Conservation (phyloP, 2,329 filamentous ascomycete species). For the Penicillium brasilianum region DNA sequence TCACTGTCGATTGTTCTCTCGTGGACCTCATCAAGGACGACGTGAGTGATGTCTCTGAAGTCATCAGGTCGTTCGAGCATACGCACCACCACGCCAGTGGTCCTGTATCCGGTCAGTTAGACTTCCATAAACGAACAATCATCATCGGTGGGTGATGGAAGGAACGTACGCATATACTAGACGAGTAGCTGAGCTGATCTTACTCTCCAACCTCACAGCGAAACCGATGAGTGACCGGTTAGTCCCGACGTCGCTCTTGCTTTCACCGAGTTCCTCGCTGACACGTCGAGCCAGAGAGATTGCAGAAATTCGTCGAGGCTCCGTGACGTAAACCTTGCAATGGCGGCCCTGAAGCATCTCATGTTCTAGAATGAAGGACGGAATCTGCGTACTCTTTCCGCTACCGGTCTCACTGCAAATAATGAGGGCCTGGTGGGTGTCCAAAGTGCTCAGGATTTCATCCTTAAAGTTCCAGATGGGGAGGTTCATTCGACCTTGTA, state of each 20-base stretch:
- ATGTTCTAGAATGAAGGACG: slow-evolving; percentile 88
- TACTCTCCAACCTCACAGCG: slow-evolving; percentile 90
- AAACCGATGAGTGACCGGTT: slow-evolving; percentile 86
- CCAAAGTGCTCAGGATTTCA: slow-evolving; percentile 76
- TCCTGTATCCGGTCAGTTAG: slow-evolving; percentile 36
- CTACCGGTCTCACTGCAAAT: slow-evolving; percentile 96
- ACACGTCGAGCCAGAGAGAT: slow-evolving; percentile 92
- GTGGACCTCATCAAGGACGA: slow-evolving; percentile 97
- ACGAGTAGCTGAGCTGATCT: slow-evolving; percentile 78
- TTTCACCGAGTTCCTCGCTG: slow-evolving; percentile 91
- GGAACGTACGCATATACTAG: slow-evolving; percentile 81
- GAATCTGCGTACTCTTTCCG: slow-evolving; percentile 97
- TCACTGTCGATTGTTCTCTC: slow-evolving; percentile 96
- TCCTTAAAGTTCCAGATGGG: slow-evolving; percentile 88
- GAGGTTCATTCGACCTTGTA: slow-evolving; percentile 75
- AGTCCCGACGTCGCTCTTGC: slow-evolving; percentile 79
- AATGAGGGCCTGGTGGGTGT: slow-evolving; percentile 83
- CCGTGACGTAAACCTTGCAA: slow-evolving; percentile 94
- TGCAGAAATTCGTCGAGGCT: slow-evolving; percentile 92
- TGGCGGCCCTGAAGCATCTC: slow-evolving; percentile 77
- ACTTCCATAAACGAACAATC: background rate
- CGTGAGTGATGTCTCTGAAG: slow-evolving; percentile 85
- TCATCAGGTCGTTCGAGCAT: slow-evolving; percentile 93
- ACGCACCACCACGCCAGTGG: slow-evolving; percentile 88
- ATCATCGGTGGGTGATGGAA: background rate